Evolutionary conservation across 257 asterid genomes (phyloP).

Genomic region (Plantago ovata): DNA sequence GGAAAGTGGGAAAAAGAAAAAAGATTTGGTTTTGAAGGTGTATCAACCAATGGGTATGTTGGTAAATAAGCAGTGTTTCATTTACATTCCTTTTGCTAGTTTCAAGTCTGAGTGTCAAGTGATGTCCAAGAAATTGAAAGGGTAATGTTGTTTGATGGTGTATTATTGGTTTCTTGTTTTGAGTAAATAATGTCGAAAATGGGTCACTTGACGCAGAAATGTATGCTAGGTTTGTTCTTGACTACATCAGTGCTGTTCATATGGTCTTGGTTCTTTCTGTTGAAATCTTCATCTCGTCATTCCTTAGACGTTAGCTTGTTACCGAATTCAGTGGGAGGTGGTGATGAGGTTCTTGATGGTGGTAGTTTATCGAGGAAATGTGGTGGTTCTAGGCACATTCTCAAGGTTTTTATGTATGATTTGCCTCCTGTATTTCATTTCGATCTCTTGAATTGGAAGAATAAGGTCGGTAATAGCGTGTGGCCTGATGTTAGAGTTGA

Average conservation of each 20-base stretch:
- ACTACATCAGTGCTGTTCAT: conserved; percentile 54
- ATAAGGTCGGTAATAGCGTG: conserved; percentile 30
- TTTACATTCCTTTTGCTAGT: not conserved
- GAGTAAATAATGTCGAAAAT: conserved; percentile 38
- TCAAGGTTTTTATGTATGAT: conserved; percentile 88
- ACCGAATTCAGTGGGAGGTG: conserved; percentile 33
- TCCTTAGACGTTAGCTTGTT: conserved; percentile 38
- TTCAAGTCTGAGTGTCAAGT: conserved; percentile 21
- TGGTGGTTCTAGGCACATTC: conserved; percentile 33
- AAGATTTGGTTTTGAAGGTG: conserved; percentile 4
- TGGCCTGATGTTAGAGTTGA: conserved; percentile 71
- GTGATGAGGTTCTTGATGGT: conserved; percentile 23
- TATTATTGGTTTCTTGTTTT: not conserved
- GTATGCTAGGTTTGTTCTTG: conserved; percentile 61
- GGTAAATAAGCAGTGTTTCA: not conserved
- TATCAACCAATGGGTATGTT: not conserved
- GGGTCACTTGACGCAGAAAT: conserved; percentile 45
- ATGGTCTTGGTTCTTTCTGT: conserved; percentile 65
- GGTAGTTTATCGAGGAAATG: conserved; percentile 26
- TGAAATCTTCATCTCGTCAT: conserved; percentile 51
- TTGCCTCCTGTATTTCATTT: conserved; percentile 84
- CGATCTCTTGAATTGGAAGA: conserved; percentile 63
- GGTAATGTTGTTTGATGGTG: conserved; percentile 20
- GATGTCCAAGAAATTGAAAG: conserved; percentile 21
- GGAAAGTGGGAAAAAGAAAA: conserved; percentile 1